phyloP scores from a whole-genome alignment of 345 rosid genomes.

The Eutrema japonicum region DNA sequence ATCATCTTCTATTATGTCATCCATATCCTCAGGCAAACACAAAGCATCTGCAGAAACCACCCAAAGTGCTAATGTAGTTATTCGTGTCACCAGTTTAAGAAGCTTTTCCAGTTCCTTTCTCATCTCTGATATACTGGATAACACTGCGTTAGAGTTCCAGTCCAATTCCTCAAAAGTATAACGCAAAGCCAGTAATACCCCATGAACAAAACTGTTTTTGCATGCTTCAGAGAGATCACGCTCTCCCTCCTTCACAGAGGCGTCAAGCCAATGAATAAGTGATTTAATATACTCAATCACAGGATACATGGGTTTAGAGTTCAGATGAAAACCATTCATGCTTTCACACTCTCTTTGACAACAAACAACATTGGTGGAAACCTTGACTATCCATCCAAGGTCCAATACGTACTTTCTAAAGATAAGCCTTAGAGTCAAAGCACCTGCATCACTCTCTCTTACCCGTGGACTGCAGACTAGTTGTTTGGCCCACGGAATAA shows the following conservation, averaged over 20 bases:
- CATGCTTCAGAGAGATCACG: constrained; percentile 86
- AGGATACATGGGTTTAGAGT: constrained; percentile 49
- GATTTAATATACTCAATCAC: constrained; percentile 75
- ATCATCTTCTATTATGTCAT: constrained; percentile 78
- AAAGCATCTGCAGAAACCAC: constrained; percentile 98
- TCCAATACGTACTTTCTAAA: constrained; percentile 91
- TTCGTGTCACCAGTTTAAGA: constrained; percentile 70
- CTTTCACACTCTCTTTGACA: constrained; percentile 49
- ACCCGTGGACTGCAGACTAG: constrained; percentile 96
- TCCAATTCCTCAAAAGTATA: constrained; percentile 96
- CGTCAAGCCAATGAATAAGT: constrained; percentile 76
- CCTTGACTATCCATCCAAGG: constrained; percentile 74
- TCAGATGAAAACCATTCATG: constrained; percentile 43
- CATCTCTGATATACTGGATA: constrained; percentile 69
- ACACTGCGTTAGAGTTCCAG: constrained; percentile 74
- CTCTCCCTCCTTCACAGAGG: constrained; percentile 74
- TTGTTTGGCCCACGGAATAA: constrained; percentile 80
- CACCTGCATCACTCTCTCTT: constrained; percentile 98
- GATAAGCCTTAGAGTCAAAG: constrained; percentile 78
- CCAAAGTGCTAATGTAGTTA: constrained; percentile 91
- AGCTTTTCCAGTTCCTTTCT: constrained; percentile 71
- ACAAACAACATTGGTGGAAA: constrained; percentile 58
- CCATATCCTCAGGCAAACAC: constrained; percentile 81
- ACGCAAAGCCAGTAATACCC: constrained; percentile 78
- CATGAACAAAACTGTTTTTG: constrained; percentile 90